Conservation (phyloP, 2,329 filamentous ascomycete species). For the Aspergillus hiratsukae region DNA sequence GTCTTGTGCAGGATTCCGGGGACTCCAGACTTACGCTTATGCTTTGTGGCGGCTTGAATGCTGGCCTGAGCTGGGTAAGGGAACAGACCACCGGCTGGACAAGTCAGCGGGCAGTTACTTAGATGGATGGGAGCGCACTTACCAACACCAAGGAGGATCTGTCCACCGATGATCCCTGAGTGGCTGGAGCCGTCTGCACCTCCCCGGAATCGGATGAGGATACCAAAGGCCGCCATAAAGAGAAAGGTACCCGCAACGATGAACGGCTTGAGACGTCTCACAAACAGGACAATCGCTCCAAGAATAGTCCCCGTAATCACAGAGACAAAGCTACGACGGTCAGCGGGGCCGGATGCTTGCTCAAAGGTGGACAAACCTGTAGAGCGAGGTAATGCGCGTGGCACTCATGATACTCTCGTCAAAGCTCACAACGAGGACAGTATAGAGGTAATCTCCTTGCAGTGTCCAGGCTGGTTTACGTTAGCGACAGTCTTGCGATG, state of each 20-base stretch:
- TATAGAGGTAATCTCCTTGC: constrained; percentile 62
- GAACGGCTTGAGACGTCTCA: constrained; percentile 60
- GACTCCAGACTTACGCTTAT: constrained; percentile 36
- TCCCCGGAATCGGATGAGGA: constrained; percentile 61
- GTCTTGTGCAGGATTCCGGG: not conserved
- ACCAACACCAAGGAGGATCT: constrained; percentile 59
- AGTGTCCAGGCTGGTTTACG: constrained; percentile 49
- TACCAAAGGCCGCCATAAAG: constrained; percentile 62
- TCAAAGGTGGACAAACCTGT: constrained; percentile 32
- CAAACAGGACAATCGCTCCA: constrained; percentile 54
- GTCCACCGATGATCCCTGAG: constrained; percentile 58
- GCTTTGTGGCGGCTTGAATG: constrained; percentile 48
- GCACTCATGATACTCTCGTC: constrained; percentile 54
- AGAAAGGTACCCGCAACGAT: constrained; percentile 57
- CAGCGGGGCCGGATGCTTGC: constrained; percentile 4
- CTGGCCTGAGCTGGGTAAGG: constrained; percentile 49
- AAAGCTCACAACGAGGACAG: constrained; percentile 58
- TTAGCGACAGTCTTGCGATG: constrained; percentile 8
- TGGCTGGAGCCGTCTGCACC: constrained; percentile 41
- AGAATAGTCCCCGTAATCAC: constrained; percentile 56
- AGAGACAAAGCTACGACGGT: constrained; percentile 42
- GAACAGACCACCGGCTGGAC: constrained; percentile 56
- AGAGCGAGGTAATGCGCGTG: constrained; percentile 57
- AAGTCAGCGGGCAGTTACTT: not conserved
- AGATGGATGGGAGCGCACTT: constrained; percentile 2